Evolutionary conservation across 768 basidiomycete species (phyloP), one percentile per base, ranked within the genome.

Genomic region (Sporobolomyces phaffii): DNA sequence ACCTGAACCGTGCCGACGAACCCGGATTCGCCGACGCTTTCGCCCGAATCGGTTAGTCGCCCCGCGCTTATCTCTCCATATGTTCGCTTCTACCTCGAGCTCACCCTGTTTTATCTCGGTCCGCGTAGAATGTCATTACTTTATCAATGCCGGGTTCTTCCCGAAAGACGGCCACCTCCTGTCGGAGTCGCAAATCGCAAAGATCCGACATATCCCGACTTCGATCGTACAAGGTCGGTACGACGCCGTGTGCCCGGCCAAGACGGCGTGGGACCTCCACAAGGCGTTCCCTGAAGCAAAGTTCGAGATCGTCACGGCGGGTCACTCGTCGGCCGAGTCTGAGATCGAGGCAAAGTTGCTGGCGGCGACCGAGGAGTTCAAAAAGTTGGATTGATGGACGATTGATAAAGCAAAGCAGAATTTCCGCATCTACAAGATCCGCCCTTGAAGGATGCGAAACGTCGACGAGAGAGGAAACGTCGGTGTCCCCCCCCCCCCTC

Each of bases 171-270:
- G 71, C 34, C 34, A 60, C 41, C 64, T 72, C 3, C 64, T 72
- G 34, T 28, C 44, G 31, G 24, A 26, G 11, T 60, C 43, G 14
- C 58, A 65, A 34, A 52, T 72, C 43, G 66, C 53, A 45, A 92
- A 90, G 79, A 94, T 96, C 70, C 89, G 91, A 18, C 86, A 91
- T 78, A 64, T 69, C 36, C 68, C 68, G 4, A 57, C 67, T 3
- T 33, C 40, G 11, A 91, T 96, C 72, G 83, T 91, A 6, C 90
- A 92, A 80, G 90, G 90, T 33, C 36, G 50, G 24, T 51, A 36
- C 60, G 91, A 93, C 73, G 84, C 89, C 18, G 83, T 96, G 51
- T 96, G 91, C 75, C 89, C 91, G 14, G 87, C 58, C 14, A 72
- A 43, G 49, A 75, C 73, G 10, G 75, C 75, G 9, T 72, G 64